Evolutionary conservation across 805 yeast genomes (phyloP).

Genomic region (Saturnispora halmiae): DNA sequence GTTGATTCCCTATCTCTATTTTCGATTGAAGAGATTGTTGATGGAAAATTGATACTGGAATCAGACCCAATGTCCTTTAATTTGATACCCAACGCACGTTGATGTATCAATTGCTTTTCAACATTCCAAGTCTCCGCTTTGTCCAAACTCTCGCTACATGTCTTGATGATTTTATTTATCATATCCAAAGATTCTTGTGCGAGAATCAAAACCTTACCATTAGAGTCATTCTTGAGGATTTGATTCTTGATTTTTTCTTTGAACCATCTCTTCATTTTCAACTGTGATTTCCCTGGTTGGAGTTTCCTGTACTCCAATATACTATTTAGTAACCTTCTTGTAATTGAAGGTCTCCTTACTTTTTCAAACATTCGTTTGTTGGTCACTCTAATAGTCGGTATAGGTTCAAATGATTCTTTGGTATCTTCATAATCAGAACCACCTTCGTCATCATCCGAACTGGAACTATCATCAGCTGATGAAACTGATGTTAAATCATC

Average conservation of each 20-base stretch:
- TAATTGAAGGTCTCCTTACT: conserved; percentile 15
- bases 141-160: conserved; percentile 75
- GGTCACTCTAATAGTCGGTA: conserved; percentile 12
- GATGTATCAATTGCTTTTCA: conserved; percentile 24
- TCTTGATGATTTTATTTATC: conserved; percentile 72
- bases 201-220: conserved; percentile 66
- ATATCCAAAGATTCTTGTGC: conserved; percentile 87
- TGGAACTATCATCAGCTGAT: conserved; percentile 7
- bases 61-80: conserved; percentile 12
- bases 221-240: conserved; percentile 32
- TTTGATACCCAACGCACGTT: conserved; percentile 21
- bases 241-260: conserved; percentile 23
- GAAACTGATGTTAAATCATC: conserved; percentile 2
- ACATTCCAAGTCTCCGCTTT: conserved; percentile 76
- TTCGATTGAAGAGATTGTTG: no score
- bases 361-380: conserved; percentile 12
- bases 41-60: no score
- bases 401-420: conserved; percentile 10
- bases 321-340: conserved; percentile 24
- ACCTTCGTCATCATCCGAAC: conserved; percentile 10
- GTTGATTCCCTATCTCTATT: no score
- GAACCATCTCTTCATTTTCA: conserved; percentile 21
- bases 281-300: conserved; percentile 8
- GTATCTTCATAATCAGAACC: conserved; percentile 11
- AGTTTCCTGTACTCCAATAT: conserved; percentile 21